Evolutionary conservation across 129 eudicot genomes (phyloP).

Genomic region (Ambrosia artemisiifolia): DNA sequence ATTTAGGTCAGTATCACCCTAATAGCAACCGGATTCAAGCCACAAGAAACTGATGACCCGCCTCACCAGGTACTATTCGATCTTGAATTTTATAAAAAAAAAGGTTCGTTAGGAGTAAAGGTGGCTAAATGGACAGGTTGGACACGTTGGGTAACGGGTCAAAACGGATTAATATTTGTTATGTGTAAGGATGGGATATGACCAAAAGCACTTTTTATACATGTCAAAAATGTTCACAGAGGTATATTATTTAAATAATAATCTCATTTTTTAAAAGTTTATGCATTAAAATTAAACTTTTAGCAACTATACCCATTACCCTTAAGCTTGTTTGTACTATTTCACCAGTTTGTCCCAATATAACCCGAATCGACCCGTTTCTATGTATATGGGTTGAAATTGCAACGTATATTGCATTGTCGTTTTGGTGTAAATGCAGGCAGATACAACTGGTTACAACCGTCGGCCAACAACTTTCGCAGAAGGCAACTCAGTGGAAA

Average conservation of each 20-base stretch:
- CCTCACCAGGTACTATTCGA: slow-evolving; percentile 25
- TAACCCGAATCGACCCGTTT: neutral
- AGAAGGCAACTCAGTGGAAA: slow-evolving; percentile 58
- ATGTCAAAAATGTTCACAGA: no score
- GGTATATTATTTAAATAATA: no score
- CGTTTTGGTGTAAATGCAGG: slow-evolving; percentile 40
- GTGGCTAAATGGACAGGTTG: no score
- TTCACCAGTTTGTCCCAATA: neutral
- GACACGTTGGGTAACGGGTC: no score
- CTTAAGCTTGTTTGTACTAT: no score
- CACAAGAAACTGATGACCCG: slow-evolving; percentile 67
- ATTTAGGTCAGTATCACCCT: slow-evolving; percentile 81
- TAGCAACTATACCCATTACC: no score
- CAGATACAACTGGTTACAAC: slow-evolving; percentile 21
- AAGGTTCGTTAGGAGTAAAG: neutral
- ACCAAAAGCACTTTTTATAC: neutral
- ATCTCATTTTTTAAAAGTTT: no score
- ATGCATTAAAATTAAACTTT: no score
- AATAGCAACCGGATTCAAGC: slow-evolving; percentile 96
- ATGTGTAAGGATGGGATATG: no score
- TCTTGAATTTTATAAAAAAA: neutral
- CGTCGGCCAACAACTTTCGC: slow-evolving; percentile 18
- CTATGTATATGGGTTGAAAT: neutral
- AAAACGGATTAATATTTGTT: neutral
- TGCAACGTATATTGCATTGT: neutral